phyloP scores from a whole-genome alignment of 768 basidiomycete genomes.

The Boletus vermiculosoides region DNA sequence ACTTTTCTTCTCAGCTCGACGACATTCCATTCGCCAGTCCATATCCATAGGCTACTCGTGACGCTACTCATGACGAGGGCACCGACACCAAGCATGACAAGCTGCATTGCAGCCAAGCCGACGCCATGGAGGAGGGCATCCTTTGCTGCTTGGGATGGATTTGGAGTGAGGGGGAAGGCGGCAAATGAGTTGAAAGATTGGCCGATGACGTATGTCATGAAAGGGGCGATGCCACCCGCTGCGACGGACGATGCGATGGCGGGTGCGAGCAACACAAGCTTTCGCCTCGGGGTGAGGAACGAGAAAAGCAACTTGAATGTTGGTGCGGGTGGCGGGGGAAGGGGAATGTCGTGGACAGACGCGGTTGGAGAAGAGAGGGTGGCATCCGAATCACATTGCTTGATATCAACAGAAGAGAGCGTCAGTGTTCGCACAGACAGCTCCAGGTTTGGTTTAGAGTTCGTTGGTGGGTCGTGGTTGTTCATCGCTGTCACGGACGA shows the following conservation, averaged over 20 bases:
- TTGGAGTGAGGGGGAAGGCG: slow-evolving; percentile 45
- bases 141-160: slow-evolving; percentile 44
- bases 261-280: slow-evolving; percentile 58
- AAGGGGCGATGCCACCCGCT: slow-evolving; percentile 73
- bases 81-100: slow-evolving; percentile 63
- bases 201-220: slow-evolving; percentile 84
- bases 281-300: slow-evolving; percentile 55
- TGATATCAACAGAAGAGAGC: slow-evolving; percentile 20
- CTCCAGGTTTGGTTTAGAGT: slow-evolving; percentile 14
- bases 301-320: slow-evolving; percentile 67
- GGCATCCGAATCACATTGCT: slow-evolving; percentile 10
- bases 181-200: slow-evolving; percentile 74
- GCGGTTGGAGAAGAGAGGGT: slow-evolving; percentile 10
- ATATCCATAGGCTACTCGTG: slow-evolving; percentile 82
- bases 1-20: slow-evolving; percentile 64
- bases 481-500: slow-evolving; percentile 33
- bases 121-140: slow-evolving; percentile 54
- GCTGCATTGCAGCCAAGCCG: slow-evolving; percentile 60
- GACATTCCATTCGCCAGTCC: slow-evolving; percentile 80
- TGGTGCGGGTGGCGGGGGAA: slow-evolving; percentile 40
- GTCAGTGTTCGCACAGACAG: slow-evolving; percentile 22
- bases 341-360: slow-evolving; percentile 19
- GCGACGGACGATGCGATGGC: slow-evolving; percentile 59
- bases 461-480: slow-evolving; percentile 26
- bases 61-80: slow-evolving; percentile 71